Base-by-base conservation (phyloP, 148 eudicot species). In the Pharnaceum exiguum region DNA sequence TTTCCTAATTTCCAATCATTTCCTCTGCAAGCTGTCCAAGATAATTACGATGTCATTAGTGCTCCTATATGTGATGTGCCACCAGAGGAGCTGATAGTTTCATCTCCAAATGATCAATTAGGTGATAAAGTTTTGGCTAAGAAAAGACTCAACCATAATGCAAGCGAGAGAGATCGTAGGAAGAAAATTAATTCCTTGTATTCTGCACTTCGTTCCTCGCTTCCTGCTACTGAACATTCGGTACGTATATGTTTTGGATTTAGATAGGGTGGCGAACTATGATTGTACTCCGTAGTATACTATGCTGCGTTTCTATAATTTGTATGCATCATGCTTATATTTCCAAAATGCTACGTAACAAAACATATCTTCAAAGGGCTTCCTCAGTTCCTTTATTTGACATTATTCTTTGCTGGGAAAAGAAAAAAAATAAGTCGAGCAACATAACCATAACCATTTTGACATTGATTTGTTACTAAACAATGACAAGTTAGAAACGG, bases 91-190 rank as follows among this genome's bases (percentile, higher is more conserved):
- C 66, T 44, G 11, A 53, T 39, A 9, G 52, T 58, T 23, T 21
- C 63, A 42, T 57, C 58, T 3, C 57, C 68, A 6, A 30, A 10
- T 0, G 69, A 70, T 57, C 28, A 62, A 5, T 6, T 3, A n/a
- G 46, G 52, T 44, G 39, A 16, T 2, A 21, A 27, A 0, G 28
- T 32, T 3, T 18, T 63, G 66, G 74, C 52, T 1, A 84, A 81
- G 71, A 84, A 84, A 46, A n/a, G n/a, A 63, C 56, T 69, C 7
- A 74, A 78, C 36, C 86, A 84, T 52, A 84, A 84, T 55, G 90
- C 82, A 0, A 84, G 82, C 30, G 90, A 84, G 49, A 74, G 90
- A 16, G 84, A 81, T 54, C 86, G 90, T 49, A 70, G 90, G 5
- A 84, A 78, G 68, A 81, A 54, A 70, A 76, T 84, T 26, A 84